These are phyloP conservation scores for Dissophora globulifera DNA, from an alignment of 192 early-diverging fungal species.

Conservation along the genomic window DNA sequence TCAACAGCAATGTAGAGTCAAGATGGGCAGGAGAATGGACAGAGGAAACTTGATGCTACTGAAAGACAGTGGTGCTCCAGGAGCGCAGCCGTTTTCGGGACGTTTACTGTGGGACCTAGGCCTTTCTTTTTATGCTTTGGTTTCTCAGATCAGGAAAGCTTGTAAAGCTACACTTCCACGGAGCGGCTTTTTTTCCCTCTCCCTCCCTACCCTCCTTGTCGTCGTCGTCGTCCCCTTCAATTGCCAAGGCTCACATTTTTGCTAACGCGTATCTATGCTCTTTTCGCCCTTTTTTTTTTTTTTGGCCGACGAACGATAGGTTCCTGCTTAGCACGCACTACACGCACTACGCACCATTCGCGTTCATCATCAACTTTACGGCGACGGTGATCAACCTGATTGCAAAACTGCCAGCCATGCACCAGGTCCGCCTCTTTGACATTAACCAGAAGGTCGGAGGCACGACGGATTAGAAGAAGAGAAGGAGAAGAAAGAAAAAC, in stretches of 20 bases:
- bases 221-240: no score
- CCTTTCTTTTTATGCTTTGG: no score
- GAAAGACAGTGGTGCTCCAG: no score
- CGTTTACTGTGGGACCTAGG: no score
- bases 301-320: constrained; percentile 44
- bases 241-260: not conserved
- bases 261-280: not conserved
- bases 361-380: constrained; percentile 91
- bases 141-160: no score
- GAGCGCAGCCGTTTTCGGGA: no score
- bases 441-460: constrained; percentile 72
- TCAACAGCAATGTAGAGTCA: no score
- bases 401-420: constrained; percentile 92
- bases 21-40: no score
- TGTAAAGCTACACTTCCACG: no score
- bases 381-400: constrained; percentile 86
- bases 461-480: constrained; percentile 27
- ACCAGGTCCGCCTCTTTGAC: constrained; percentile 93
- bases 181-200: no score
- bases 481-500: not conserved
- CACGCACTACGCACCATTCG: constrained; percentile 91
- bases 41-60: no score
- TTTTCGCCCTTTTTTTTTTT: constrained; percentile 3
- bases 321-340: constrained; percentile 97
- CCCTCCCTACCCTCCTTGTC: no score